phyloP scores from a whole-genome alignment of 2,329 filamentous ascomycete species.

The Colletotrichum cordylinicola region DNA sequence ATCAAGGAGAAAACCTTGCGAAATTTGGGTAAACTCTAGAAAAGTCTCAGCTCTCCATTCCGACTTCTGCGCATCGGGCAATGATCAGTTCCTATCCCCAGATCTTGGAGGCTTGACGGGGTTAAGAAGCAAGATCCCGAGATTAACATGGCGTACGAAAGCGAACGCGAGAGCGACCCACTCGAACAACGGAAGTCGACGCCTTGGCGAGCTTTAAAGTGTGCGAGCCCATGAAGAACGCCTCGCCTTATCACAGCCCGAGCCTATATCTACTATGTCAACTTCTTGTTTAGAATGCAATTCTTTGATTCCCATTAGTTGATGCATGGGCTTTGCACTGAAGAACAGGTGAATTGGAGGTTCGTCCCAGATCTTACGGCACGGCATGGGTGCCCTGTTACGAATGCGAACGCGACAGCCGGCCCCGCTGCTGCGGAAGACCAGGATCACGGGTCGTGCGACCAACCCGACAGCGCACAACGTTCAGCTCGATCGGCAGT shows the following conservation, averaged over 20 bases:
- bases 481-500: too few relatives aligned
- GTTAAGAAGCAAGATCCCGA: background rate
- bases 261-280: background rate
- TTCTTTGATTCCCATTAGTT: background rate
- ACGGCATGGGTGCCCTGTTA: background rate
- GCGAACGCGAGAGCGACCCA: background rate
- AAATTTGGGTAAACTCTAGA: background rate
- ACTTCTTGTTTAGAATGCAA: rapidly evolving
- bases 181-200: background rate
- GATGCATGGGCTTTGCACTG: background rate
- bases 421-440: background rate
- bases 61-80: background rate
- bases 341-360: background rate
- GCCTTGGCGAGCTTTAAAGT: background rate
- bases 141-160: background rate
- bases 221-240: background rate
- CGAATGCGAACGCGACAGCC: background rate
- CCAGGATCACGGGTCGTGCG: background rate
- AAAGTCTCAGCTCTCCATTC: background rate
- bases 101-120: background rate
- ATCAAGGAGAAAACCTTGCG: background rate
- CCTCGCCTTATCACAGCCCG: background rate
- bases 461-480: background rate
- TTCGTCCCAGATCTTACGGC: background rate
- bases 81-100: background rate